These are phyloP conservation scores for Bolboschoenoplectus hybrid DNA, from an alignment of 202 grass and related monocot species.

Conservation along the genomic window DNA sequence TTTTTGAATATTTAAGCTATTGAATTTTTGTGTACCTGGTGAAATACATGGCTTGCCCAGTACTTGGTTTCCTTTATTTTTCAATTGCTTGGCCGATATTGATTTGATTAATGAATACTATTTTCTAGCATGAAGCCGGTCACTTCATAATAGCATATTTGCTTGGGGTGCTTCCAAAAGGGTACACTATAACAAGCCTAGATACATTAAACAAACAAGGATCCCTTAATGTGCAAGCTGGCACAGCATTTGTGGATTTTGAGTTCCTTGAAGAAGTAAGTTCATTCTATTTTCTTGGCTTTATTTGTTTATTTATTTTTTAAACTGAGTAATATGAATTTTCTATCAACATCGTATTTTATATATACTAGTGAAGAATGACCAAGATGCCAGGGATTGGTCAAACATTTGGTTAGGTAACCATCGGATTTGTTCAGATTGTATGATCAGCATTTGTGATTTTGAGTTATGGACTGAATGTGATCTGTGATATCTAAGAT, in stretches of 20 bases:
- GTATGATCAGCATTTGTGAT: background rate
- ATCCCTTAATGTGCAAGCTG: conserved; percentile 86
- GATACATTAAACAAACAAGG: conserved; percentile 68
- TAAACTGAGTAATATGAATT: conserved; percentile 11
- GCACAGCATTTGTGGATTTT: conserved; percentile 86
- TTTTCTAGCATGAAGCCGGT: conserved; percentile 82
- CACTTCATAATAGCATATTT: conserved; percentile 94
- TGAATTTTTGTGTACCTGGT: background rate
- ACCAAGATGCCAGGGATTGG: background rate
- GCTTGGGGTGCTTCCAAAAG: conserved; percentile 79
- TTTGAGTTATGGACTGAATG: background rate
- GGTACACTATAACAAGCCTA: conserved; percentile 76
- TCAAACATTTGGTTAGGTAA: background rate
- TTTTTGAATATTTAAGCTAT: background rate
- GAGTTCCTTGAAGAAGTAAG: conserved; percentile 86
- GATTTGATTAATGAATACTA: conserved; percentile 25
- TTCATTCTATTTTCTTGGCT: conserved; percentile 35
- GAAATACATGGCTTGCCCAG: background rate
- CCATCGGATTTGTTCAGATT: background rate
- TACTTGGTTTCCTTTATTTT: background rate
- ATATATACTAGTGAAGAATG: background rate
- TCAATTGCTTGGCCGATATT: background rate
- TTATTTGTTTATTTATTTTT: conserved; percentile 19
- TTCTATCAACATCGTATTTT: background rate
- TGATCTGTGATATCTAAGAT: background rate